Base-by-base conservation (phyloP, 2,329 filamentous ascomycete genomes). In the Alternaria ethzedia region DNA sequence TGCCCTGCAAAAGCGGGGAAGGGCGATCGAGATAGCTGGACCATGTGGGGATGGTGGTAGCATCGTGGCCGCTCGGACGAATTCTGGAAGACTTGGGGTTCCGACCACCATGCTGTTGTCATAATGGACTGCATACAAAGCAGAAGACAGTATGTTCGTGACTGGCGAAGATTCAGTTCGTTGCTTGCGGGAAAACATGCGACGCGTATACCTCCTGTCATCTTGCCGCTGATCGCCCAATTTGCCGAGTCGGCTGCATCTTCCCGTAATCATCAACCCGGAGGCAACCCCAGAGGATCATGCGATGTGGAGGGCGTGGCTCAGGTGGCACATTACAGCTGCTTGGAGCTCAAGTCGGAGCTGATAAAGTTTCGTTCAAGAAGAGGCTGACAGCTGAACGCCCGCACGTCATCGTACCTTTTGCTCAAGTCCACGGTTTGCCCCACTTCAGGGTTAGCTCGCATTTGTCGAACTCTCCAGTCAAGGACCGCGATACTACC, bases 1-100 rank as follows among this genome's bases (percentile, higher is more conserved):
- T 36, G 32, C 26, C 21, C 44, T 51, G 50, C 52, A 49, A 65
- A 64, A 63, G 66, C 63, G 70, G 70, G 70, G 64, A 68, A 63
- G 23, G 36, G 43, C 47, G 36, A 54, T 62, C 25, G 43, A 54
- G 55, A 51, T 49, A 36, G 28, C 20, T 59, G 55, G 47, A 47
- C 21, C 50, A 28, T 36, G 41, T 55, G 36, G 57, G 63, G 45
- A 59, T 47, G 23, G 17, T 13, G 47, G 41, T 26, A 51, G 13
- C 36, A 47, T 45, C 36, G 28, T 44, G 12, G 28, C 28, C 49
- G 41, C 46, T 36, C 30, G 43, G 50, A 46, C 57, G 32, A 51
- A 46, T 26, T 47, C 41, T 54, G 58, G 64, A 66, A 30, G 54
- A 32, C 64, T 64, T 64, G 61, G 57, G 25, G 13, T 9, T 50